phyloP scores from a whole-genome alignment of 306 rosid genomes.

The Citrullus mucosospermus region DNA sequence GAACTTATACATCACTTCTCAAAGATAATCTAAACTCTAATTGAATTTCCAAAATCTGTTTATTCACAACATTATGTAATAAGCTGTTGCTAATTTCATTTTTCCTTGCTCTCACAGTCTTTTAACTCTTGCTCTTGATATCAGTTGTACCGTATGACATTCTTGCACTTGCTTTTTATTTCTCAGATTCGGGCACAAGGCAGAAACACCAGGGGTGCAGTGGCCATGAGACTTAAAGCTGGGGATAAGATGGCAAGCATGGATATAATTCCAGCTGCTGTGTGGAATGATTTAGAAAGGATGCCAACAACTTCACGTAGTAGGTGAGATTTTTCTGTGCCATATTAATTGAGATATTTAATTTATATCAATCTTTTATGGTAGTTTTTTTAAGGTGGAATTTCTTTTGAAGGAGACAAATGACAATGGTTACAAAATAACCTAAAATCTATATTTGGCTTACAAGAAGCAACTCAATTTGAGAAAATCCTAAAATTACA shows the following conservation, averaged over 20 bases:
- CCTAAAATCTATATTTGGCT: background rate
- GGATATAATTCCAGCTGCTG: constrained; percentile 76
- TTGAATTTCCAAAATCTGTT: background rate
- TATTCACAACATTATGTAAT: too few species aligned
- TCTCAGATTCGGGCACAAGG: constrained; percentile 69
- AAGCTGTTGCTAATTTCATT: background rate
- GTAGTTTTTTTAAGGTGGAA: background rate
- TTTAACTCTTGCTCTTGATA: background rate
- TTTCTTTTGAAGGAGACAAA: background rate
- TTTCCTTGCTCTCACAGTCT: background rate
- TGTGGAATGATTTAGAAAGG: constrained; percentile 48
- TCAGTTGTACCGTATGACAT: background rate
- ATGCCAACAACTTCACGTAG: constrained; percentile 26
- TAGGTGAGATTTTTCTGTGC: constrained; percentile 30
- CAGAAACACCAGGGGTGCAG: constrained; percentile 81
- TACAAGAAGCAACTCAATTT: background rate
- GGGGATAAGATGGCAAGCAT: constrained; percentile 90
- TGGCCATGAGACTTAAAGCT: constrained; percentile 73
- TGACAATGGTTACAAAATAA: background rate
- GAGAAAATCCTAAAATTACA: background rate
- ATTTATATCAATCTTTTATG: background rate
- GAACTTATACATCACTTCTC: background rate
- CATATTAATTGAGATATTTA: background rate
- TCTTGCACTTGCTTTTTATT: constrained; percentile 6
- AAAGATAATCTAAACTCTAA: background rate